Percentiles rank a stretch among this genome's conserved stretches.
These are phyloP conservation scores for Davidsoniella australis DNA, from an alignment of 2,329 filamentous ascomycete genomes.

Conservation along the genomic window DNA sequence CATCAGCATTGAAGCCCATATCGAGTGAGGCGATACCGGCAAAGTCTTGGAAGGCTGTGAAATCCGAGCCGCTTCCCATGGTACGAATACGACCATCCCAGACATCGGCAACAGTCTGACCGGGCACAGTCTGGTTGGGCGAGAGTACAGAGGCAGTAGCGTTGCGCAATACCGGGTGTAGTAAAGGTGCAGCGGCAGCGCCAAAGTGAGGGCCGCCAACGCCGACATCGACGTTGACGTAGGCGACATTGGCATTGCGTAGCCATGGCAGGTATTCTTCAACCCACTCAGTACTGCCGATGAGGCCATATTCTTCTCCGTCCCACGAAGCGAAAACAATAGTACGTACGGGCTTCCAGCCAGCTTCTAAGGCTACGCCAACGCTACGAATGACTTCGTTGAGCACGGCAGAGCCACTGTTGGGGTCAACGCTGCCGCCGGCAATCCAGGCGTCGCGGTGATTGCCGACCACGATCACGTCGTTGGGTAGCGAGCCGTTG, in stretches of 20 bases:
- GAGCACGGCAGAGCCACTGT: conserved; percentile 62
- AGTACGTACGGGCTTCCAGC: conserved; percentile 53
- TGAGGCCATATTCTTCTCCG: conserved; percentile 67
- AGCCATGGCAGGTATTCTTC: conserved; percentile 81
- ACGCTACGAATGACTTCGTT: conserved; percentile 67
- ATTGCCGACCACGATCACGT: conserved; percentile 82
- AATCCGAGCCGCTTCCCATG: conserved; percentile 59
- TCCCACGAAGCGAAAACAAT: conserved; percentile 81
- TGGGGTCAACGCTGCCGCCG: conserved; percentile 69
- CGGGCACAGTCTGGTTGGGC: conserved; percentile 57
- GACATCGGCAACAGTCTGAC: conserved; percentile 53
- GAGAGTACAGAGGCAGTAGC: conserved; percentile 46
- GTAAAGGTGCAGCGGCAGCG: conserved; percentile 53
- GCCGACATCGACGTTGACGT: conserved; percentile 72
- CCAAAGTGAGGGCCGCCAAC: conserved; percentile 46
- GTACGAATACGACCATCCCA: conserved; percentile 46
- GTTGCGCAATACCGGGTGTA: conserved; percentile 56
- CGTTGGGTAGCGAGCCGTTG: conserved; percentile 69
- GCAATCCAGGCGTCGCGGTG: conserved; percentile 83
- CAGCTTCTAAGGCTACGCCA: conserved; percentile 47
- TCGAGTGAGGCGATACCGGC: conserved; percentile 50
- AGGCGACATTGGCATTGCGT: conserved; percentile 53
- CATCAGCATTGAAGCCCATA: conserved; percentile 35
- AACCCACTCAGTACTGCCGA: conserved; percentile 86
- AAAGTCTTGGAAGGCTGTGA: conserved; percentile 58